phyloP scores from a whole-genome alignment of 2,329 filamentous ascomycete species.

The Chaetomium olivaceum region DNA sequence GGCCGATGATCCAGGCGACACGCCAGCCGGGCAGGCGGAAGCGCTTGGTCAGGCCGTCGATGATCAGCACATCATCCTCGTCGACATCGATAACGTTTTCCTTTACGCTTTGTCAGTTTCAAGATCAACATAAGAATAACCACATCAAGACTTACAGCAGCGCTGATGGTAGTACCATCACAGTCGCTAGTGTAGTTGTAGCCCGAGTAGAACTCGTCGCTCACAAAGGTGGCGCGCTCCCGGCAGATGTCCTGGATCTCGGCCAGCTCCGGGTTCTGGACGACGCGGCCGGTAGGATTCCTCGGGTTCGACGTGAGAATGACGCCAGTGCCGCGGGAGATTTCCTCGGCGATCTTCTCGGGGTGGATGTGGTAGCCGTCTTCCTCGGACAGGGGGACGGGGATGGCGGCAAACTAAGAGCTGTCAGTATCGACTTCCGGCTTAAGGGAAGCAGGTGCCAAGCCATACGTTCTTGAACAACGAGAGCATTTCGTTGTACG shows the following conservation, averaged over 20 bases:
- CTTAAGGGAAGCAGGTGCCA: background rate
- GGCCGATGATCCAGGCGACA: constrained; percentile 93
- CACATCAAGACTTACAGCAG: constrained; percentile 52
- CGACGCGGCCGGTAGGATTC: constrained; percentile 88
- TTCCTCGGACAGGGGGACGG: constrained; percentile 77
- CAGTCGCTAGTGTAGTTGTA: constrained; percentile 96
- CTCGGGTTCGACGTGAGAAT: constrained; percentile 94
- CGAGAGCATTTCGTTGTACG: constrained; percentile 96
- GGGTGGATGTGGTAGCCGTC: constrained; percentile 93
- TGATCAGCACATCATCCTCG: constrained; percentile 87
- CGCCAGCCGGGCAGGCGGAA: constrained; percentile 96
- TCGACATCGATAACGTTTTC: constrained; percentile 89
- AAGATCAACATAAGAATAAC: background rate
- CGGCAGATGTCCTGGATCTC: constrained; percentile 93
- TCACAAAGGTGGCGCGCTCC: constrained; percentile 85
- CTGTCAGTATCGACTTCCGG: constrained; percentile 10
- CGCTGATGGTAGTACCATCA: constrained; percentile 84
- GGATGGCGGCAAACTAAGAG: constrained; percentile 75
- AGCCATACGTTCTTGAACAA: constrained; percentile 81
- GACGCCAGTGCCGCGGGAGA: constrained; percentile 80
- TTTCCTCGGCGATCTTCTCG: constrained; percentile 89
- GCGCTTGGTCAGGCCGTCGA: constrained; percentile 93
- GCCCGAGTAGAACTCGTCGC: constrained; percentile 94
- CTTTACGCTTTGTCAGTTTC: constrained; percentile 19
- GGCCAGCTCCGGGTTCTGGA: constrained; percentile 79